phyloP scores from a whole-genome alignment of 306 rosid genomes.

The Leucaena leucocephala region DNA sequence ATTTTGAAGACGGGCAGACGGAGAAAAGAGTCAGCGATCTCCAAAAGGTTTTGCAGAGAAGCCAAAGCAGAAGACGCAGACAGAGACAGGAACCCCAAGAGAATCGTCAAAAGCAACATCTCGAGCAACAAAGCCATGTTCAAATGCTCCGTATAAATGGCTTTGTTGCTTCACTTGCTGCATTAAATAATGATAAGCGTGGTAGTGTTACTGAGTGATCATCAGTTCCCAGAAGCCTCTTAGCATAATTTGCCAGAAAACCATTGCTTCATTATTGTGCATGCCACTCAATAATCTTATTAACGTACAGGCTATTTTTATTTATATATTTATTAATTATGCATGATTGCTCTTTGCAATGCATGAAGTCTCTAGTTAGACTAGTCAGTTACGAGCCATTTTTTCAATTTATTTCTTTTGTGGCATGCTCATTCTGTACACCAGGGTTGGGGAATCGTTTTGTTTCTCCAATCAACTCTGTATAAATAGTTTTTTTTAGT shows the following conservation, averaged over 20 bases:
- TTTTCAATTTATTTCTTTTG: neutral
- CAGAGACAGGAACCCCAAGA: slow-evolving; percentile 33
- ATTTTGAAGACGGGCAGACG: slow-evolving; percentile 48
- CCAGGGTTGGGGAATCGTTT: slow-evolving; percentile 26
- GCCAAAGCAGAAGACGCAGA: slow-evolving; percentile 6
- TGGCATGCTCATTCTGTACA: slow-evolving; percentile 3
- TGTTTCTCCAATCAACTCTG: neutral
- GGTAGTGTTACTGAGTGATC: neutral
- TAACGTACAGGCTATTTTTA: neutral
- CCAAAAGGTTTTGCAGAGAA: slow-evolving; percentile 30
- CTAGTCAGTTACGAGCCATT: slow-evolving; percentile 20
- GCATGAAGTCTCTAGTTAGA: slow-evolving; percentile 29
- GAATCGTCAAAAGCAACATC: slow-evolving; percentile 26
- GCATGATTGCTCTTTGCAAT: slow-evolving; percentile 16
- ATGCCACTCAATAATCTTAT: neutral
- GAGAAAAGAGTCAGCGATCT: slow-evolving; percentile 43
- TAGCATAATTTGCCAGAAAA: neutral
- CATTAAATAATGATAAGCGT: slow-evolving; percentile 3
- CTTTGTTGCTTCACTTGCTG: slow-evolving; percentile 65
- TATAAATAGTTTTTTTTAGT: slow-evolving; percentile 37
- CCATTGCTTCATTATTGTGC: neutral
- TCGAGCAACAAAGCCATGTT: slow-evolving; percentile 31
- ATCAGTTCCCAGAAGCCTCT: neutral
- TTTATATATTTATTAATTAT: neutral
- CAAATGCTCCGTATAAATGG: slow-evolving; percentile 38